Evolutionary conservation across 768 basidiomycete genomes (phyloP).

Genomic region (Ramaria rubella): DNA sequence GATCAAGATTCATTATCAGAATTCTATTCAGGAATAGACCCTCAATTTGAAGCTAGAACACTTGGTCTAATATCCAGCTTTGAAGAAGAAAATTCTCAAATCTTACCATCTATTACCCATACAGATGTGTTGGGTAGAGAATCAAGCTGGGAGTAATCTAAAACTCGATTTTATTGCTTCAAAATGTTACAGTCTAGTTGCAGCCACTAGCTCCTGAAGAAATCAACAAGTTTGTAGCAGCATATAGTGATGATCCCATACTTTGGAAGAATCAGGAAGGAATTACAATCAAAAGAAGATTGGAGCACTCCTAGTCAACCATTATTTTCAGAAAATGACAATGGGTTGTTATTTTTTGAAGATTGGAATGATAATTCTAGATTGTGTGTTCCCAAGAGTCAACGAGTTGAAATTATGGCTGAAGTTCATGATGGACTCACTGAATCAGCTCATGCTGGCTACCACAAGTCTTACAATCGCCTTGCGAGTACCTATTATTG

Average conservation of each 20-base stretch:
- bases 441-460: conserved; percentile 17
- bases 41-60: not conserved
- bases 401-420: conserved; percentile 1
- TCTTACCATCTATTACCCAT: not conserved
- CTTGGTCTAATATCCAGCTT: not conserved
- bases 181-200: conserved; percentile 1
- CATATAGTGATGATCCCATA: not conserved
- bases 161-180: conserved; percentile 6
- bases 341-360: conserved; percentile 4
- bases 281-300: not conserved
- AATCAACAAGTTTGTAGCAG: not conserved
- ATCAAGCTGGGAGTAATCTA: conserved; percentile 1
- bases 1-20: not conserved
- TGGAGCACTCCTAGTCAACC: conserved; percentile 8
- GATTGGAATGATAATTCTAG: conserved; percentile 1
- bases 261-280: not conserved
- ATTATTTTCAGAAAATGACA: conserved; percentile 13
- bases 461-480: conserved; percentile 13
- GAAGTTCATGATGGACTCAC: conserved; percentile 13
- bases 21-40: not conserved
- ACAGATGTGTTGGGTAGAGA: not conserved
- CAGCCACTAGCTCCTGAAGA: not conserved
- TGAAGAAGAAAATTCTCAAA: not conserved
- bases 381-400: conserved; percentile 11
- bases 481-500: conserved; percentile 20